These are phyloP conservation scores for Oryza rufipogon DNA, from an alignment of 176 grass and related monocot genomes.

Conservation along the genomic window DNA sequence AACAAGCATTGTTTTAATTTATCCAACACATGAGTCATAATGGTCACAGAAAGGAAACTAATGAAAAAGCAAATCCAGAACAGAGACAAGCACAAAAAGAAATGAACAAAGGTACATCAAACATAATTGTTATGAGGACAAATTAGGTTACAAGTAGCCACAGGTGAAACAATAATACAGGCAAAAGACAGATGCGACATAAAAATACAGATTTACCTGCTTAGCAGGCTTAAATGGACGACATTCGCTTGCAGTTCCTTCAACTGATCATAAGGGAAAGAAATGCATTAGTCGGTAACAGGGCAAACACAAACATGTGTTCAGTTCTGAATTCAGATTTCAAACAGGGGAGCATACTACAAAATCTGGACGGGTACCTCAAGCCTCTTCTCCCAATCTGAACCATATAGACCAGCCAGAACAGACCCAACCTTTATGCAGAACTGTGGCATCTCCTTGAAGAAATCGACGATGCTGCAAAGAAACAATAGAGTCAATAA, in stretches of 20 bases:
- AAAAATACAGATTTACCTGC: slow-evolving; percentile 54
- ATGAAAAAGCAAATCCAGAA: slow-evolving; percentile 28
- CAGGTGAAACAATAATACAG: neutral
- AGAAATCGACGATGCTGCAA: slow-evolving; percentile 81
- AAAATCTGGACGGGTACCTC: slow-evolving; percentile 59
- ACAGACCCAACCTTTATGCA: slow-evolving; percentile 79
- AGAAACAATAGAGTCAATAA: slow-evolving; percentile 34
- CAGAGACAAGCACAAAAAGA: neutral
- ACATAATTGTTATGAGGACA: neutral
- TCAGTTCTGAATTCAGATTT: slow-evolving; percentile 15
- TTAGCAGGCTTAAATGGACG: slow-evolving; percentile 83
- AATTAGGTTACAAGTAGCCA: neutral
- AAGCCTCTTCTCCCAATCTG: slow-evolving; percentile 91
- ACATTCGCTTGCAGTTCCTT: slow-evolving; percentile 89
- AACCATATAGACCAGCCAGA: slow-evolving; percentile 75
- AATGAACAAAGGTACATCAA: neutral
- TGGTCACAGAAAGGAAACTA: neutral
- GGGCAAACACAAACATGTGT: neutral
- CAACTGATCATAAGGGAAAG: slow-evolving; percentile 58
- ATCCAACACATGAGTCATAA: neutral
- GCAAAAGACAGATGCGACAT: slow-evolving; percentile 10
- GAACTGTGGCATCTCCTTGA: slow-evolving; percentile 97
- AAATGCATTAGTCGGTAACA: slow-evolving; percentile 7
- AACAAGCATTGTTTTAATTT: slow-evolving; percentile 28
- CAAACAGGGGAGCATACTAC: slow-evolving; percentile 1